Base-by-base conservation (phyloP, 2,329 filamentous ascomycete genomes). In the Torrubiellomyces zombiae region DNA sequence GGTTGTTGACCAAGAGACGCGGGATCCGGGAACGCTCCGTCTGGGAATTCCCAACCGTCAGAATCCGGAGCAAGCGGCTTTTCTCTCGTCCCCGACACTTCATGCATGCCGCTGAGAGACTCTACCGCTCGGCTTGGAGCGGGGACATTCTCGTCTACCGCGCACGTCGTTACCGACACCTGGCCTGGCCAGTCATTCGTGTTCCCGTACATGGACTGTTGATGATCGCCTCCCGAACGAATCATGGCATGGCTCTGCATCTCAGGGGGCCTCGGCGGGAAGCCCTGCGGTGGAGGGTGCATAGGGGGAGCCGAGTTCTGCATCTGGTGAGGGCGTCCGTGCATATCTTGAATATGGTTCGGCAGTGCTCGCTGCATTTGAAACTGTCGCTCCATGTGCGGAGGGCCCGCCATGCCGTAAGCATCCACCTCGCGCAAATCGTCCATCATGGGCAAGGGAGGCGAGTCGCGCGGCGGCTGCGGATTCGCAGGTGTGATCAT, bases 41-140 rank as follows among this genome's bases (percentile, higher is more conserved):
- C 83, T 27, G 86, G 81, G 38, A 98, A 98, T 42, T 91, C 85
- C 89, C 89, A 98, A 7, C 68, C 80, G 41, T 93, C 85, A 1
- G 63, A 44, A 30, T 78, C 72, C 4, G 60, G 53, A 2, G 43
- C 39, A 14, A 48, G 31, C 32, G 38, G 48, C 42, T 73, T 65
- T 26, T 69, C 59, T 14, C 52, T 41, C 10, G 53, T 37, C 18
- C 58, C 55, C 21, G 55, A 55, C 12, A 45, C 28, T n/a, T 52
- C 48, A 18, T 58, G 55, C 20, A 47, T 36, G 10, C 45, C 48
- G 12, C 43, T 44, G 14, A 55, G 32, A 9, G 46, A 43, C 25
- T 62, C 56, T 9, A 46, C 49, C 3, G 47, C 44, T 24, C 57
- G 53, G 29, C 50, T 56, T 2, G 48, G 34, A 4, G 41, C 44